Conservation (phyloP, 768 basidiomycete species). For the Termitomyces sp. region DNA sequence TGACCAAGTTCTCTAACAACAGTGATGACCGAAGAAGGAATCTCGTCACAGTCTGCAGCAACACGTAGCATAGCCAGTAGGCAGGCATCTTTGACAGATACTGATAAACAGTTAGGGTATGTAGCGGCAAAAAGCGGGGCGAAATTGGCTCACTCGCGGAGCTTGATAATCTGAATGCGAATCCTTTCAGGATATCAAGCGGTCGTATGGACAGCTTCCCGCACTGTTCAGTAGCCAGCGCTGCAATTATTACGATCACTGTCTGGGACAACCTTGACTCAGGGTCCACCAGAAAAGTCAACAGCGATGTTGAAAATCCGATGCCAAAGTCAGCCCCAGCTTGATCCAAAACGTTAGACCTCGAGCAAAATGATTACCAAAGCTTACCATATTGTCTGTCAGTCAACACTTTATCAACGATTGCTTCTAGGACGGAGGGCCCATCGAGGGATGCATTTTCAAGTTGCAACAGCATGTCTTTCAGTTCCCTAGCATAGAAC, state of each 20-base stretch:
- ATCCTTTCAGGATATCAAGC: conserved; percentile 37
- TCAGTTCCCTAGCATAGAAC: conserved; percentile 47
- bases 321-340: conserved; percentile 35
- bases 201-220: conserved; percentile 46
- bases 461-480: conserved; percentile 31
- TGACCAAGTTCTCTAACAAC: conserved; percentile 38
- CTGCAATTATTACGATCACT: conserved; percentile 59
- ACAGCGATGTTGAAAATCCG: conserved; percentile 36
- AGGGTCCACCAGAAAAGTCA: conserved; percentile 37
- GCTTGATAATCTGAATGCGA: conserved; percentile 32
- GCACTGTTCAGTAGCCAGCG: conserved; percentile 60
- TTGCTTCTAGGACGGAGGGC: conserved; percentile 44
- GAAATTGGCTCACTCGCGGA: conserved; percentile 35
- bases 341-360: conserved; percentile 14
- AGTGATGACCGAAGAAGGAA: conserved; percentile 39
- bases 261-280: conserved; percentile 44
- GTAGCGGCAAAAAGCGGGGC: not conserved
- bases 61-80: conserved; percentile 69
- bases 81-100: conserved; percentile 67
- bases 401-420: conserved; percentile 50
- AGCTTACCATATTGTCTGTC: conserved; percentile 44
- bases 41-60: conserved; percentile 48
- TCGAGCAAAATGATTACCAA: not conserved
- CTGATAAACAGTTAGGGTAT: conserved; percentile 30
- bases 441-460: conserved; percentile 28